Base-by-base conservation (phyloP, 2,329 filamentous ascomycete species). In the Madurella fahalii region DNA sequence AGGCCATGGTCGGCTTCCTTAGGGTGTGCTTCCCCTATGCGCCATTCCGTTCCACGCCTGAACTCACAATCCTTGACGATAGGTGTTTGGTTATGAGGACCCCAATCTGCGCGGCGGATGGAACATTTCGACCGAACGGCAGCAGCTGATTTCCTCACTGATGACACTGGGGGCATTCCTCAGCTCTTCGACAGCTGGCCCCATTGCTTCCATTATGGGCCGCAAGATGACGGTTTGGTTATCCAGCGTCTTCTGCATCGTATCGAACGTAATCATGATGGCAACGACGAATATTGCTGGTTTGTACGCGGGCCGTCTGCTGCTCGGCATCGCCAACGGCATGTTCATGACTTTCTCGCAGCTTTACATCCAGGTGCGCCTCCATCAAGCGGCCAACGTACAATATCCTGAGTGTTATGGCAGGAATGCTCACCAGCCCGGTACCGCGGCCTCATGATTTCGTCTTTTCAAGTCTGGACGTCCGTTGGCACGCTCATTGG, bases 231-330 rank as follows among this genome's bases (percentile, higher is more conserved):
- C 69, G n/a, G 65, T 76, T 9, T 76, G 74, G 74, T 48, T 71
- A 3, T 78, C 77, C 2, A 76, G 75, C 48, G 17, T 76, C 2
- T 66, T 79, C 11, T 80, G 77, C 58, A 72, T 71, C 52, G 67
- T 77, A 2, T 69, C 78, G 8, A 81, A 81, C 58, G 68, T 80
- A 16, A 71, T 81, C 61, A 82, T 82, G 79, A 82, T 82, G 77
- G 70, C 74, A 2, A 80, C 77, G 0, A 74, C 69, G 2, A 66
- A 69, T 51, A 80, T 83, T 40, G 76, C 70, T 13, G 77, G 73
- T 1, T 71, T 83, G 5, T 82, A 83, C 53, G 71, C 74, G 12
- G 80, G 77, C 9, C 75, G 80, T 40, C 63, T 82, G 3, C 63
- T 82, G 11, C 77, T 82, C 45, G 80, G 80, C 2, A 56, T 82